These are phyloP conservation scores for Acanthamoeba castellanii DNA, from an alignment of 208 protist species.

Conservation along the genomic window DNA sequence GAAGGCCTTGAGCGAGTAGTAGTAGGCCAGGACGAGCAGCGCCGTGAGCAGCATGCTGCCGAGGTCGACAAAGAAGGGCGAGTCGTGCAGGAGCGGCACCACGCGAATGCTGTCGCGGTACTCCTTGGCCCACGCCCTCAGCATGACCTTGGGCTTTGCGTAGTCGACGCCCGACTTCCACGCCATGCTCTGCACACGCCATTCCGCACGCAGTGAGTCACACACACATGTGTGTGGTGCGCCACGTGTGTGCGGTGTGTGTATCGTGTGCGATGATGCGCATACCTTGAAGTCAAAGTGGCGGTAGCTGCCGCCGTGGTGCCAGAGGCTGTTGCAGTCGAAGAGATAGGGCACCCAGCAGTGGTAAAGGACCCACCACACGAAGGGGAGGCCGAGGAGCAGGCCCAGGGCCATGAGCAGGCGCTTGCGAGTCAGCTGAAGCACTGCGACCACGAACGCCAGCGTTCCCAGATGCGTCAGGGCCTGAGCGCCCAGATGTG, in stretches of 20 bases:
- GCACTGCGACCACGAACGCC: not conserved
- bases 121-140: conserved; percentile 51
- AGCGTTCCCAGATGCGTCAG: not conserved
- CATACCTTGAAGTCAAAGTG: conserved; percentile 39
- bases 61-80: conserved; percentile 28
- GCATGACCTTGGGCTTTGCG: not conserved
- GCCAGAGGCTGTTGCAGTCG: conserved; percentile 36
- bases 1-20: conserved; percentile 21
- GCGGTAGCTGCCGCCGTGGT: conserved; percentile 58
- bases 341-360: conserved; percentile 58
- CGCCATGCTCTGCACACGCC: not conserved
- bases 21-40: conserved; percentile 27
- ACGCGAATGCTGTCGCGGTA: conserved; percentile 1
- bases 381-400: conserved; percentile 32
- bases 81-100: conserved; percentile 30
- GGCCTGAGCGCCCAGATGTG: not conserved
- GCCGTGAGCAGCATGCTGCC: conserved; percentile 8
- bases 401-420: not conserved
- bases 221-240: no score
- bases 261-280: not conserved
- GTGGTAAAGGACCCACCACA: conserved; percentile 53
- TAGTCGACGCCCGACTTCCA: conserved; percentile 49
- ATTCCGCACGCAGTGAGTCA: not conserved
- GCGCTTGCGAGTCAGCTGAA: not conserved
- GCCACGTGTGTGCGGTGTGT: not conserved